Conservation (phyloP, 2,329 filamentous ascomycete genomes). For the Fusarium sp. region DNA sequence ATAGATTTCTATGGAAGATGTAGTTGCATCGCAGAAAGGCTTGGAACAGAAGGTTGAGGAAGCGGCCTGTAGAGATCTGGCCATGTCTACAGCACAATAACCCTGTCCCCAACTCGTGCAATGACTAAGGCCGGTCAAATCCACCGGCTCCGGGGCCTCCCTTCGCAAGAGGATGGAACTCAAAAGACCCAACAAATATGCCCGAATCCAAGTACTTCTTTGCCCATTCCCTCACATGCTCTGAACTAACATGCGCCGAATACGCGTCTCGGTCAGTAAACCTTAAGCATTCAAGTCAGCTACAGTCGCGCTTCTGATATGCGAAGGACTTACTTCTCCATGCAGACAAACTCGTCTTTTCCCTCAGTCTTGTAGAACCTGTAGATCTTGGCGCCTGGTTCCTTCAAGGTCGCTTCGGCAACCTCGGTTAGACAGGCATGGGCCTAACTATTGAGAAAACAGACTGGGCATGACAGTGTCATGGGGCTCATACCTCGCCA, state of each 20-base stretch:
- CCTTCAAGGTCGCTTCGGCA: conserved; percentile 1
- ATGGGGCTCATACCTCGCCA: neutral
- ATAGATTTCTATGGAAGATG: neutral
- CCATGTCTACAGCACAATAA: too few relatives aligned
- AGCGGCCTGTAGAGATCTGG: neutral
- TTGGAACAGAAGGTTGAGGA: neutral
- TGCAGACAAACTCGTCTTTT: conserved; percentile 2
- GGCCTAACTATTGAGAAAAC: neutral
- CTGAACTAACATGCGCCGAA: neutral
- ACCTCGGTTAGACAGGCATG: neutral
- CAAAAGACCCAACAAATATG: conserved; percentile 7
- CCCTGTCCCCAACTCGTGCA: neutral
- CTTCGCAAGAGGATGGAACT: conserved; percentile 4
- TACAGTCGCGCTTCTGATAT: fast-evolving
- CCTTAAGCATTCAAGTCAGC: neutral
- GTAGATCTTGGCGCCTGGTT: conserved; percentile 7
- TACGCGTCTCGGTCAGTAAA: conserved; percentile 7
- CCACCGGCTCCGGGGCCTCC: conserved; percentile 2
- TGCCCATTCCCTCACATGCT: conserved; percentile 10
- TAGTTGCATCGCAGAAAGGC: fast-evolving
- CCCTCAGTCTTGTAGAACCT: conserved; percentile 16
- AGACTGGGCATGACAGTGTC: fast-evolving
- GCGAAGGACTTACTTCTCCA: neutral
- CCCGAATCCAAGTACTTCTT: conserved; percentile 11
- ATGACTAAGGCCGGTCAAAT: conserved; percentile 1